Conservation (phyloP, 768 basidiomycete genomes). For the Crassisporium funariophilum region DNA sequence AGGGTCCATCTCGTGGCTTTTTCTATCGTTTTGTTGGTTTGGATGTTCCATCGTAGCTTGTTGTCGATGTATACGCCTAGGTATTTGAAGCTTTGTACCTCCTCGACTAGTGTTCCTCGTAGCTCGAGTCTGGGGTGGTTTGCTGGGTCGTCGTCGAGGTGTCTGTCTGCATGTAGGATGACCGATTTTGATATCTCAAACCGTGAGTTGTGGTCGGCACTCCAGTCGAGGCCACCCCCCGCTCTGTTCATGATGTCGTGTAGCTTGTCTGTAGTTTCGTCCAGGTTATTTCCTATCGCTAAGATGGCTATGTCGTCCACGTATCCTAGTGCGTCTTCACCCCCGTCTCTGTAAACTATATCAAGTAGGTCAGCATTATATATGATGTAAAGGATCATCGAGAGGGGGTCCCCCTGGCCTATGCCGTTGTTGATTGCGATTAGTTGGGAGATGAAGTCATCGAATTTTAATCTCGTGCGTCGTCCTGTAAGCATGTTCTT, state of each 20-base stretch:
- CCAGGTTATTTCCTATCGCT: conserved; percentile 24
- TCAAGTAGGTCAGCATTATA: conserved; percentile 27
- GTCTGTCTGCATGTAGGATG: conserved; percentile 16
- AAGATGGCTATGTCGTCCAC: conserved; percentile 31
- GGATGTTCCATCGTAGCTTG: conserved; percentile 1
- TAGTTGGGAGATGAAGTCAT: conserved; percentile 16
- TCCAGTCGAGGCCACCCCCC: conserved; percentile 28
- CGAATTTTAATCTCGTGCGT: conserved; percentile 15
- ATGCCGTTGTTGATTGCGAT: conserved; percentile 20
- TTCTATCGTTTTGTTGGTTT: conserved; percentile 1
- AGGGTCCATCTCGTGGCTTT: conserved; percentile 11
- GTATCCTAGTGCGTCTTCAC: conserved; percentile 26
- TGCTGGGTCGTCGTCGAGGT: not conserved
- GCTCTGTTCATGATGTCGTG: conserved; percentile 25
- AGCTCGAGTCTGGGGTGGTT: conserved; percentile 2
- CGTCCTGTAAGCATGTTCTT: conserved; percentile 20
- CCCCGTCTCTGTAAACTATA: conserved; percentile 1
- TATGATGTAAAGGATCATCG: conserved; percentile 26
- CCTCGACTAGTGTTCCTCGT: conserved; percentile 14
- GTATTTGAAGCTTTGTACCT: conserved; percentile 2
- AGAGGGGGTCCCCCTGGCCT: conserved; percentile 25
- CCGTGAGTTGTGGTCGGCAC: conserved; percentile 25
- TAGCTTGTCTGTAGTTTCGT: conserved; percentile 21
- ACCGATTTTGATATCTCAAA: conserved; percentile 35
- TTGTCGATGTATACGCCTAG: conserved; percentile 4